Percentiles rank a stretch among this genome's conserved stretches.
These are phyloP conservation scores for Colletotrichum trifolii DNA, from an alignment of 2,329 filamentous ascomycete species.

Conservation along the genomic window DNA sequence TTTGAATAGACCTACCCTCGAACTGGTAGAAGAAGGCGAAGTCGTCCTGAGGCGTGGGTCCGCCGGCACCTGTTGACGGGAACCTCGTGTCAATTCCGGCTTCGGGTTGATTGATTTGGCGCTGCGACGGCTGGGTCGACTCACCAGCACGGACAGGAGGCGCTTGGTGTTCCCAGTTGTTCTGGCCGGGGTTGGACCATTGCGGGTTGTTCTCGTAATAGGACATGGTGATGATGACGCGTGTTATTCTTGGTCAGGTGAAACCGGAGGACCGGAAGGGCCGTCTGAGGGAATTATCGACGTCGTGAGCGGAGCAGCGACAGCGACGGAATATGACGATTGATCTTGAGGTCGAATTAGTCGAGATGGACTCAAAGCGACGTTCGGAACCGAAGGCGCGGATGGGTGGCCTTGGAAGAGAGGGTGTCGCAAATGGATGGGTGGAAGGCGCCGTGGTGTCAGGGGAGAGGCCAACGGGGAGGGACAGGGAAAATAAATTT, in stretches of 20 bases:
- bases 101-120: conserved; percentile 28
- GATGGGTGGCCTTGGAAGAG: conserved; percentile 27
- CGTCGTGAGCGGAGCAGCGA: background rate
- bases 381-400: conserved; percentile 31
- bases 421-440: conserved; percentile 36
- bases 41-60: conserved; percentile 79
- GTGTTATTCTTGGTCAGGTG: conserved; percentile 1
- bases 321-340: background rate
- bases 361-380: conserved; percentile 23
- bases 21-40: conserved; percentile 88
- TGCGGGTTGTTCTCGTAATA: conserved; percentile 57
- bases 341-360: conserved; percentile 32
- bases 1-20: conserved; percentile 76
- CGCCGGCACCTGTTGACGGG: conserved; percentile 73
- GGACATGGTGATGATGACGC: conserved; percentile 48
- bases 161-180: conserved; percentile 60
- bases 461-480: conserved; percentile 36
- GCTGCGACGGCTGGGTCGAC: conserved; percentile 34
- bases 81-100: conserved; percentile 34
- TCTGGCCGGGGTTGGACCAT: conserved; percentile 51
- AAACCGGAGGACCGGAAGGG: conserved; percentile 22
- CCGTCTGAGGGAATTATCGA: conserved; percentile 19
- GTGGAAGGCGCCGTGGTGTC: conserved; percentile 36
- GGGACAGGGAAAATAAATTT: conserved; percentile 37
- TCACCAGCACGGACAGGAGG: conserved; percentile 53